These are phyloP conservation scores for Ceratocystis cubensis DNA, from an alignment of 2,329 filamentous ascomycete genomes.

Conservation along the genomic window DNA sequence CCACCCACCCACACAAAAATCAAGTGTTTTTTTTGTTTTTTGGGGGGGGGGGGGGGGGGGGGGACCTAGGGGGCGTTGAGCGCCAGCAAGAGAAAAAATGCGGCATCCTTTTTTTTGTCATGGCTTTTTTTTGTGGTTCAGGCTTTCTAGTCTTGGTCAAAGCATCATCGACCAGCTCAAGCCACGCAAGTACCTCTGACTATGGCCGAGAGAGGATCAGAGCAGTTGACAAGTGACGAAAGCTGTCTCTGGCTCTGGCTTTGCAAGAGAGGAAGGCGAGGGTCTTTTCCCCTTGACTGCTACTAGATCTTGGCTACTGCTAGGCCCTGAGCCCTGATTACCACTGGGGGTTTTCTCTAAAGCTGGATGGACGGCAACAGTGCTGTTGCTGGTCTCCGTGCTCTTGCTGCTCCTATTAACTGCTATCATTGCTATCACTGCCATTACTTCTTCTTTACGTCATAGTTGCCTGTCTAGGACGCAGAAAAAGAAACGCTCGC, in stretches of 20 bases:
- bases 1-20: no score
- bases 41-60: neutral
- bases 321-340: neutral
- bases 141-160: neutral
- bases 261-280: no score
- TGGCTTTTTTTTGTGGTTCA: neutral
- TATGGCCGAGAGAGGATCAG: neutral
- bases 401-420: neutral
- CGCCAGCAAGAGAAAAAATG: neutral
- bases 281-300: no score
- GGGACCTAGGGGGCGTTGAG: neutral
- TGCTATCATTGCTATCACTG: neutral
- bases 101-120: conserved; percentile 4
- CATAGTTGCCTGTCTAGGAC: conserved; percentile 4
- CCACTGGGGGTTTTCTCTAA: neutral
- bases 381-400: neutral
- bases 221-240: conserved; percentile 11
- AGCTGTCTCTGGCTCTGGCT: neutral
- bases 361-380: neutral
- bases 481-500: neutral
- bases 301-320: no score
- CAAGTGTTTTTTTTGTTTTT: no score
- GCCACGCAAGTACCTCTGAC: neutral
- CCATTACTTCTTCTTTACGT: conserved; percentile 1
- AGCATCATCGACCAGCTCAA: neutral